Evolutionary conservation across 768 basidiomycete species (phyloP).

Genomic region (Termitomyces sp.): DNA sequence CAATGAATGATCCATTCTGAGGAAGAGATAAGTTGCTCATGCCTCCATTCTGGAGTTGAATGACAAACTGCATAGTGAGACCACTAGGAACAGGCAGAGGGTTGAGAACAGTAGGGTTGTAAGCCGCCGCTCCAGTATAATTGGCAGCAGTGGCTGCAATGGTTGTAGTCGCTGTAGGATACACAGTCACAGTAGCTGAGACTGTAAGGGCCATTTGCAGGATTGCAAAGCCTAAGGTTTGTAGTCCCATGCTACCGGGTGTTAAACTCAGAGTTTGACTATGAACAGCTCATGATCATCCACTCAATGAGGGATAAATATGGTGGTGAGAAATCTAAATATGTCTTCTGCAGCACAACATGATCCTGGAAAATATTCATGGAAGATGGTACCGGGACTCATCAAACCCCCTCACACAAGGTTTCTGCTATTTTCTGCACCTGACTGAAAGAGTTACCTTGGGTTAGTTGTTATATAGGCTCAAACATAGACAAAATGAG

Average conservation of each 20-base stretch:
- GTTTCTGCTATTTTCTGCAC: not conserved
- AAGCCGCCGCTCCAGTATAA: constrained; percentile 50
- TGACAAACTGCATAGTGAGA: constrained; percentile 37
- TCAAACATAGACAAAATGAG: not conserved
- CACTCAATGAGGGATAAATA: not conserved
- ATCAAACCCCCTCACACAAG: not conserved
- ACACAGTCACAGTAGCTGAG: constrained; percentile 29
- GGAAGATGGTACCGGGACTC: not conserved
- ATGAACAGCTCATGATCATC: not conserved
- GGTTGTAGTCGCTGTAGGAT: constrained; percentile 22
- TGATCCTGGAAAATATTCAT: not conserved
- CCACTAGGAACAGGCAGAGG: constrained; percentile 51
- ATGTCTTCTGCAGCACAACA: not conserved
- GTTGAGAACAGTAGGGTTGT: constrained; percentile 46
- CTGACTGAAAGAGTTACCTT: not conserved
- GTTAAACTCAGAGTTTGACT: not conserved
- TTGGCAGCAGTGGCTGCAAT: constrained; percentile 30
- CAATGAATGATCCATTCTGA: constrained; percentile 40
- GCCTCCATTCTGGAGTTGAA: constrained; percentile 31
- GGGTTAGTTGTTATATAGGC: too few relatives aligned
- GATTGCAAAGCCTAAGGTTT: constrained; percentile 4
- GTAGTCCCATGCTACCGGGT: not conserved
- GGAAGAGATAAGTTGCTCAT: not conserved
- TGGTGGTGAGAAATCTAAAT: not conserved
- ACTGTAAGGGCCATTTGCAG: constrained; percentile 4